phyloP scores from a whole-genome alignment of 352 stramenopile genomes.

The Globisporangium alternatum region DNA sequence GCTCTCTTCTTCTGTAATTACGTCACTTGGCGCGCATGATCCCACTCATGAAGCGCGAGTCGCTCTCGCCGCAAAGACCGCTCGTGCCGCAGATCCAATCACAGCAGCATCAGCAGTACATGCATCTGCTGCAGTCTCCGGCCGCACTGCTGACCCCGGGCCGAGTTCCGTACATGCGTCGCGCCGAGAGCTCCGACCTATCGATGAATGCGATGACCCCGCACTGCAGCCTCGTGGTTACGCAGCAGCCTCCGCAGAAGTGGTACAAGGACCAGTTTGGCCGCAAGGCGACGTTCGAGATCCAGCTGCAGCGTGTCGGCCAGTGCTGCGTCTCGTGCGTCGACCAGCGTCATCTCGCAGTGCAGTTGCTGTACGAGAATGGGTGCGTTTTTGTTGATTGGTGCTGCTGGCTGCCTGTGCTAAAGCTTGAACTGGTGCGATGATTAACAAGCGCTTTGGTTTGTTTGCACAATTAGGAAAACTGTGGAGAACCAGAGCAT shows the following conservation, averaged over 20 bases:
- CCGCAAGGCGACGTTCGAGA: constrained; percentile 67
- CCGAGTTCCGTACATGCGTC: background rate
- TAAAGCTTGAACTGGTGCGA: too few species aligned
- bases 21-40: constrained; percentile 17
- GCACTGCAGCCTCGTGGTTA: constrained; percentile 44
- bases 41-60: constrained; percentile 15
- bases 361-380: constrained; percentile 74
- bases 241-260: constrained; percentile 51
- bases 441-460: constrained; percentile 3
- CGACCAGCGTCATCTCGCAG: constrained; percentile 49
- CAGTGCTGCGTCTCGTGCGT: constrained; percentile 38
- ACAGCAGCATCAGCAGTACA: constrained; percentile 4
- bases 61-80: constrained; percentile 4
- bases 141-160: background rate
- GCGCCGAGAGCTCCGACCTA: constrained; percentile 17
- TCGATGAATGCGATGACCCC: constrained; percentile 5
- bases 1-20: constrained; percentile 13
- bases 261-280: constrained; percentile 85
- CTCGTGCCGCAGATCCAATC: constrained; percentile 1
- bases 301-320: constrained; percentile 34
- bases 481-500: constrained; percentile 76
- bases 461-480: constrained; percentile 32
- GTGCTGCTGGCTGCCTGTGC: background rate
- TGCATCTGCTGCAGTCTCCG: background rate
- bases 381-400: constrained; percentile 22